Conservation (phyloP, 768 basidiomycete genomes). For the Filobasidium floriforme region DNA sequence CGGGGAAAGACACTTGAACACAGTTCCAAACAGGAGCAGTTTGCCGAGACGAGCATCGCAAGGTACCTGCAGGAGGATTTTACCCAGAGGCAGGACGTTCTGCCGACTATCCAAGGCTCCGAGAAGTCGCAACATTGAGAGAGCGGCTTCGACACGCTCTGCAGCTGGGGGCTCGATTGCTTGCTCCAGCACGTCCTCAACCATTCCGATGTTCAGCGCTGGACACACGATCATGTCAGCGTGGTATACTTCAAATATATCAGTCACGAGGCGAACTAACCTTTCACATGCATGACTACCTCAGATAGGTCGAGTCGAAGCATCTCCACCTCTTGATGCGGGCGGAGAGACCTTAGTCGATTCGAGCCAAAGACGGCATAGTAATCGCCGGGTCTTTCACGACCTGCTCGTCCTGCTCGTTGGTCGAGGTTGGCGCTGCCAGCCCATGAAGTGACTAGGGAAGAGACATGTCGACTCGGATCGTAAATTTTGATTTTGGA, state of each 20-base stretch:
- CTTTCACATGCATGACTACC: conserved; percentile 90
- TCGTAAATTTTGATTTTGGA: conserved; percentile 81
- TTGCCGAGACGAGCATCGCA: conserved; percentile 85
- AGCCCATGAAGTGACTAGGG: conserved; percentile 83
- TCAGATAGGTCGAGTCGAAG: conserved; percentile 80
- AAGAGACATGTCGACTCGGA: conserved; percentile 77
- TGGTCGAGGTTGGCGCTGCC: conserved; percentile 85
- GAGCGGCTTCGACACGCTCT: conserved; percentile 67
- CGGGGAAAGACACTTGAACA: conserved; percentile 82
- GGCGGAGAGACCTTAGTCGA: conserved; percentile 57
- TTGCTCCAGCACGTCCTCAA: conserved; percentile 75
- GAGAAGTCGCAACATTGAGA: conserved; percentile 70
- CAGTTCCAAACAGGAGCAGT: conserved; percentile 76
- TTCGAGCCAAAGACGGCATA: conserved; percentile 67
- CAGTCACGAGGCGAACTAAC: conserved; percentile 25
- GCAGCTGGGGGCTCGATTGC: conserved; percentile 82
- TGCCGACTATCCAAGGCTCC: conserved; percentile 72
- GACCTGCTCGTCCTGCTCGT: conserved; percentile 82
- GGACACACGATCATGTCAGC: neutral
- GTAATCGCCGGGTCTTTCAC: conserved; percentile 84
- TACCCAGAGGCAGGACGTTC: conserved; percentile 75
- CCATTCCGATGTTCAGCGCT: conserved; percentile 77
- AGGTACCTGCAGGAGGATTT: conserved; percentile 78
- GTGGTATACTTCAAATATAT: conserved; percentile 8
- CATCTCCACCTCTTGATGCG: conserved; percentile 92